These are phyloP conservation scores for Lumnitzera littorea DNA, from an alignment of 345 rosid genomes.

Conservation along the genomic window DNA sequence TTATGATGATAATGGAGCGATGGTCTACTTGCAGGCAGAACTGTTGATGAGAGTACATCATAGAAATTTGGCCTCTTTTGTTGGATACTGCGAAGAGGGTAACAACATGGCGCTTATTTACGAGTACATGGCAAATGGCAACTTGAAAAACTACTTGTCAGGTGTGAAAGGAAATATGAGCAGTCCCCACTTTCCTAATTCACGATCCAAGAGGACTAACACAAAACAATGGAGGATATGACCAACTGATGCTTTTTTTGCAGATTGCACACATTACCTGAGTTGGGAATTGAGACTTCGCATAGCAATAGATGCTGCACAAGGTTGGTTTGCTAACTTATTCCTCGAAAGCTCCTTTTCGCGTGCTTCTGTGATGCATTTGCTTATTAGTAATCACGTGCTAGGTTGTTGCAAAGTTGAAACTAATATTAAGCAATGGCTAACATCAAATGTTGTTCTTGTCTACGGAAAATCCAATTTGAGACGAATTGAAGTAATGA, in stretches of 20 bases:
- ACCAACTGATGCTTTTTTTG: not conserved
- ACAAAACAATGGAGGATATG: not conserved
- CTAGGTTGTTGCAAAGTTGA: no score
- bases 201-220: not conserved
- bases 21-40: slow-evolving; percentile 12
- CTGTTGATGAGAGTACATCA: slow-evolving; percentile 18
- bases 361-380: no score
- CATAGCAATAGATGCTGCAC: slow-evolving; percentile 51
- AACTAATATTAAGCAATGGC: no score
- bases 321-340: slow-evolving; percentile 25
- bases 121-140: slow-evolving; percentile 19
- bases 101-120: slow-evolving; percentile 12
- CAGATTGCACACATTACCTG: slow-evolving; percentile 24
- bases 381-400: no score
- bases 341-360: no score
- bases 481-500: no score
- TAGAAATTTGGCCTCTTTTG: slow-evolving; percentile 17
- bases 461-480: not conserved
- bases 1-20: no score
- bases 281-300: slow-evolving; percentile 53
- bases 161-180: slow-evolving; percentile 5
- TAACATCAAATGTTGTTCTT: not conserved
- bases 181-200: not conserved
- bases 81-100: slow-evolving; percentile 21
- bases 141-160: slow-evolving; percentile 13